Percentiles rank a stretch among this genome's conserved stretches.
phyloP scores from a whole-genome alignment of 495 filamentous ascomycete species.

The Ramalina intermedia region DNA sequence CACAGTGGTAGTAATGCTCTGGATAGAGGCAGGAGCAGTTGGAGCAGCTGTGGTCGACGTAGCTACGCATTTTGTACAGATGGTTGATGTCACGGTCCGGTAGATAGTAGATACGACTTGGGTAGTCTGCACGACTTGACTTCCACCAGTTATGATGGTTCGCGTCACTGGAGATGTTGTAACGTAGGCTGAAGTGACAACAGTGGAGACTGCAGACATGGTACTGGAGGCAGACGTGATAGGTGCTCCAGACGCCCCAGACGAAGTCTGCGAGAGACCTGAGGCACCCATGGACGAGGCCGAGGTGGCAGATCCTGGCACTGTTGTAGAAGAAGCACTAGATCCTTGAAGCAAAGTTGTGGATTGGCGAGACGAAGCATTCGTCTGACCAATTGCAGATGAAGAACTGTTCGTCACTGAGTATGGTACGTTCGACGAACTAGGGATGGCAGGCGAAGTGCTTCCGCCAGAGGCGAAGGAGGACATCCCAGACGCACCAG shows the following conservation, averaged over 20 bases:
- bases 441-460: background rate
- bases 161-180: slow-evolving; percentile 9
- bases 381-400: background rate
- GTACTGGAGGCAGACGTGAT: slow-evolving; percentile 1
- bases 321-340: no score
- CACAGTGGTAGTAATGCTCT: background rate
- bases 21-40: background rate
- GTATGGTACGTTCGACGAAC: slow-evolving; percentile 1
- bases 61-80: slow-evolving; percentile 16
- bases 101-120: slow-evolving; percentile 12
- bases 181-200: slow-evolving; percentile 9
- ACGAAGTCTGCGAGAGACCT: slow-evolving; percentile 7
- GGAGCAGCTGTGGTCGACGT: slow-evolving; percentile 1
- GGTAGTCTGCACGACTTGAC: slow-evolving; percentile 2
- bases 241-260: background rate
- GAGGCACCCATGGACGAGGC: slow-evolving; percentile 6
- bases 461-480: background rate
- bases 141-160: slow-evolving; percentile 6
- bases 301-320: background rate
- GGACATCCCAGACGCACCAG: background rate
- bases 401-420: slow-evolving; percentile 1
- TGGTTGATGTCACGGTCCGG: slow-evolving; percentile 17
- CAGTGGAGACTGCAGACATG: slow-evolving; percentile 4
- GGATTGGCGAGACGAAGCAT: background rate
- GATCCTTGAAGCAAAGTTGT: no score